These are phyloP conservation scores for Ganoderma resinaceum DNA, from an alignment of 1,284 basidiomycete genomes.

Conservation along the genomic window DNA sequence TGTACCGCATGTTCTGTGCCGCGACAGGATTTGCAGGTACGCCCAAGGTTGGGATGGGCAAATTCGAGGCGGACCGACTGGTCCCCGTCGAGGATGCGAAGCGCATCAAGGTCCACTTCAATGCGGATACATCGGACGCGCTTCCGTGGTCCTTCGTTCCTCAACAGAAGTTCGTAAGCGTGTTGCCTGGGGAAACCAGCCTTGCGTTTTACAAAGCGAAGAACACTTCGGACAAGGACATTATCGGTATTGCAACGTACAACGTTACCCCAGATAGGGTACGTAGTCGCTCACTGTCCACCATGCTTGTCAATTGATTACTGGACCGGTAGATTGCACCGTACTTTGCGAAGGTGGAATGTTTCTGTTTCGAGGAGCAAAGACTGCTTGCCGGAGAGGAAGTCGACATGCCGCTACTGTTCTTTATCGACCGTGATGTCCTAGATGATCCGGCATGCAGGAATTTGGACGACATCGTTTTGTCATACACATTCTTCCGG, in stretches of 20 bases:
- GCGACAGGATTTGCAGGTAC: slow-evolving; percentile 98
- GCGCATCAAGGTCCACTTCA: slow-evolving; percentile 95
- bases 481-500: slow-evolving; percentile 99
- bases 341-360: slow-evolving; percentile 99
- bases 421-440: slow-evolving; percentile 98
- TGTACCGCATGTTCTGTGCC: slow-evolving; percentile 98
- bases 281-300: slow-evolving; percentile 37
- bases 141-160: slow-evolving; percentile 96
- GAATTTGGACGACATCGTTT: slow-evolving; percentile 89
- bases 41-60: slow-evolving; percentile 85
- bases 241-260: slow-evolving; percentile 99
- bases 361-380: slow-evolving; percentile 99
- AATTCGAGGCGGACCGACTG: slow-evolving; percentile 83
- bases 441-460: slow-evolving; percentile 90
- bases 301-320: background rate
- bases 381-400: slow-evolving; percentile 95
- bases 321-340: slow-evolving; percentile 81
- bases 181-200: slow-evolving; percentile 95
- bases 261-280: slow-evolving; percentile 95
- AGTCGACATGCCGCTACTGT: slow-evolving; percentile 97
- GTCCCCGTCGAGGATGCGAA: slow-evolving; percentile 75
- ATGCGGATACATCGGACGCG: slow-evolving; percentile 89
- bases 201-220: slow-evolving; percentile 97
- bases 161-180: slow-evolving; percentile 89
- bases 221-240: slow-evolving; percentile 86